A percentile compares a stretch with the other conserved stretches of the same genome.
Evolutionary conservation across 2,329 filamentous ascomycete genomes (phyloP).

Genomic region (Aureobasidium sp.): DNA sequence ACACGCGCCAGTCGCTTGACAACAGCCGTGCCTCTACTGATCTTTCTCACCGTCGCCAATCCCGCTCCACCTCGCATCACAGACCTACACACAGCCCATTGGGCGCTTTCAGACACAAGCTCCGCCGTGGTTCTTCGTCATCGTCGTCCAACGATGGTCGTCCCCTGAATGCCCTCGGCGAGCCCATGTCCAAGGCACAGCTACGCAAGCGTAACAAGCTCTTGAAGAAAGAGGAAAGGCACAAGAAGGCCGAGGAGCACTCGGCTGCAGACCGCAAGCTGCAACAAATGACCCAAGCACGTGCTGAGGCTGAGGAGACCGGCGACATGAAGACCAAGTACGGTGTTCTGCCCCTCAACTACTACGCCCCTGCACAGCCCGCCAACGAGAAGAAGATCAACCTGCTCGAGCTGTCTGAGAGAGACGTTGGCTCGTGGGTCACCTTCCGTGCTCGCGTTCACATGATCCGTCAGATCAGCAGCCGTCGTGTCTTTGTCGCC

Average conservation of each 20-base stretch:
- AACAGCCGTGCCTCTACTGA: neutral
- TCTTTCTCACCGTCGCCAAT: neutral
- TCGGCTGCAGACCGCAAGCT: conserved; percentile 37
- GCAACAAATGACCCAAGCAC: conserved; percentile 39
- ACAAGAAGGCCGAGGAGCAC: conserved; percentile 35
- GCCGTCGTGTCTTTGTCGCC: conserved; percentile 74
- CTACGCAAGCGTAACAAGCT: conserved; percentile 39
- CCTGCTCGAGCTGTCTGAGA: conserved; percentile 43
- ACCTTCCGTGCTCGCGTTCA: conserved; percentile 65
- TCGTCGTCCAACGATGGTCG: conserved; percentile 27
- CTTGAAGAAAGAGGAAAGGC: conserved; percentile 35
- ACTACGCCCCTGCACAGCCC: conserved; percentile 43
- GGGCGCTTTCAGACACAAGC: conserved; percentile 24
- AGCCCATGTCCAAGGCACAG: conserved; percentile 42
- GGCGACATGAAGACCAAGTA: conserved; percentile 51
- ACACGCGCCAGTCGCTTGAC: neutral
- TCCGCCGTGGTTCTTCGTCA: conserved; percentile 20
- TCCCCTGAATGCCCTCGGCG: conserved; percentile 41
- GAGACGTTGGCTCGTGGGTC: conserved; percentile 50
- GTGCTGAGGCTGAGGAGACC: conserved; percentile 45
- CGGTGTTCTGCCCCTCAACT: conserved; percentile 49
- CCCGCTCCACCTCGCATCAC: conserved; percentile 13
- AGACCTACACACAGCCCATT: conserved; percentile 25
- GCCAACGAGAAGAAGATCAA: conserved; percentile 39
- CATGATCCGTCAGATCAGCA: conserved; percentile 71